Evolutionary conservation across 2,329 filamentous ascomycete species (phyloP).

Genomic region (Furcasterigmium furcatum): DNA sequence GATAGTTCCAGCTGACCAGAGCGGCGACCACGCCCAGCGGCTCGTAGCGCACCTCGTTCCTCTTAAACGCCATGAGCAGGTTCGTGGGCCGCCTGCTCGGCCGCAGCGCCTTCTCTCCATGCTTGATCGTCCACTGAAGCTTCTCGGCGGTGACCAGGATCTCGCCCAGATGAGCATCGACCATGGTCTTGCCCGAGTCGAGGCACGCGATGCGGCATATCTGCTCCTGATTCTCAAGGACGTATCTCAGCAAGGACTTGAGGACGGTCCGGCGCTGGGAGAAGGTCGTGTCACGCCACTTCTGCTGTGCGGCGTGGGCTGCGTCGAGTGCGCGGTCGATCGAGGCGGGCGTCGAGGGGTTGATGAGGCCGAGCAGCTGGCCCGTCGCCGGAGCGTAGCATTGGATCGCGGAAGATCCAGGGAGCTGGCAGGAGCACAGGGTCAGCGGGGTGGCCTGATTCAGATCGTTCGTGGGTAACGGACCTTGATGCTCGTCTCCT

Average conservation of each 20-base stretch:
- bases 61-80: slow-evolving; percentile 92
- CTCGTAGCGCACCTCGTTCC: slow-evolving; percentile 85
- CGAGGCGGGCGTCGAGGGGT: slow-evolving; percentile 70
- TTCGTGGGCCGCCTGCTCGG: slow-evolving; percentile 79
- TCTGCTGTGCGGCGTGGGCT: slow-evolving; percentile 69
- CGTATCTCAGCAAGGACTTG: slow-evolving; percentile 73
- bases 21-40: slow-evolving; percentile 90
- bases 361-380: slow-evolving; percentile 73
- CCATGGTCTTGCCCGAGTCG: slow-evolving; percentile 93
- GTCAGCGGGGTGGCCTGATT: no score
- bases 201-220: slow-evolving; percentile 84
- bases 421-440: slow-evolving; percentile 32
- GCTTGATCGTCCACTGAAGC: slow-evolving; percentile 86
- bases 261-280: slow-evolving; percentile 74
- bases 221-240: slow-evolving; percentile 84
- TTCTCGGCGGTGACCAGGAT: slow-evolving; percentile 93
- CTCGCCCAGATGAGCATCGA: slow-evolving; percentile 92
- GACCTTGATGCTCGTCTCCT: slow-evolving; percentile 59
- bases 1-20: slow-evolving; percentile 95
- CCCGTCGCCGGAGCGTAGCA: slow-evolving; percentile 92
- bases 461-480: no score
- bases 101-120: slow-evolving; percentile 78
- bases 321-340: slow-evolving; percentile 77
- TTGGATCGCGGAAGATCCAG: slow-evolving; percentile 66
- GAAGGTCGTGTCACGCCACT: slow-evolving; percentile 79